Evolutionary conservation across 441 rosid species (phyloP), one percentile per base, ranked within the genome.

Genomic region (Raphanus hybrid): DNA sequence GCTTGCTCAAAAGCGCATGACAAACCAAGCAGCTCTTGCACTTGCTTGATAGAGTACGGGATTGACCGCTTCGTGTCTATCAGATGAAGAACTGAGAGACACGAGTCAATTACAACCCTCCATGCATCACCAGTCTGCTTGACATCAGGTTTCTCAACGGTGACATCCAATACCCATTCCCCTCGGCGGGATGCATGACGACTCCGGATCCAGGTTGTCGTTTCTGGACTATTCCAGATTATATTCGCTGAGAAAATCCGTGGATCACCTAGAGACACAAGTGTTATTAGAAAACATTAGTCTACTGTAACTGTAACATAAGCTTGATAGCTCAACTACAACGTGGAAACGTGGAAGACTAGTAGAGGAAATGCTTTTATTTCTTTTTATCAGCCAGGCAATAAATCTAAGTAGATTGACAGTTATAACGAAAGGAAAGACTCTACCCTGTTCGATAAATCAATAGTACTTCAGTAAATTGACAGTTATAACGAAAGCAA

Each of bases 1-100:
- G 93, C 96, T 82, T 90, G 97, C 75, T 91, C 96, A 81, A 96
- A 93, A 63, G 96, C 90, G 85, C 93, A 93, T 61, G 98, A 88
- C 68, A 96, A 66, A 16, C 99, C 99, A 64, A 96, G 91, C 84
- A 96, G 70, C 62, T 92, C 92, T 83, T 96, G 92, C 59, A 96
- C 88, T 85, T 96, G 97, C 83, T 93, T 96, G 61, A 92, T 81
- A 0, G 96, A 93, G 81, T 92, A 92, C 1, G 98, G 99, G 35
- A 91, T 83, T 9, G 99, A 93, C 34, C 96, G 91, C 67, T 78
- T 87, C 5, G 94, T 88, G 76, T 96, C 97, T 75, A 93, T 84
- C 4, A 92, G 76, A 82, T 92, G 92, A 67, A 93, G 86, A 27
- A 96, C 88, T 20, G 99, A 90, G 79, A 96, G 90, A 81, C 99